Evolutionary conservation across 1,284 basidiomycete species (phyloP).

Genomic region (Naganishia cerealis): DNA sequence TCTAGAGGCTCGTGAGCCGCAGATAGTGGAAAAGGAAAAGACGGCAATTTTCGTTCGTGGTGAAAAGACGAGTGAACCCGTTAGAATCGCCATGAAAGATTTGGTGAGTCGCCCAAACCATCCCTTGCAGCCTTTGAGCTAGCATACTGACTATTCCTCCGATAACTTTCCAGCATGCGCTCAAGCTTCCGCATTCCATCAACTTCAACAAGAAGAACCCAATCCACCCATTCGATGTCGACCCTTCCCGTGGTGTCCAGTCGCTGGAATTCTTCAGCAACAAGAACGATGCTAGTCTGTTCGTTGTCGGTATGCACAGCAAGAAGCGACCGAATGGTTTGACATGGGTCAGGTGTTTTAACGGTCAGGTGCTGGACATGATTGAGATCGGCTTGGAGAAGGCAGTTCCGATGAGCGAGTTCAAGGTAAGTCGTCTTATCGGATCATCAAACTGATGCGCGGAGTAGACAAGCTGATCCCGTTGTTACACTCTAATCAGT

Average conservation of each 20-base stretch:
- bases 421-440: conserved; percentile 65
- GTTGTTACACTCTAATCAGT: conserved; percentile 56
- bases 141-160: not conserved
- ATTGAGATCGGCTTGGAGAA: conserved; percentile 85
- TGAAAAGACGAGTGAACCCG: conserved; percentile 76
- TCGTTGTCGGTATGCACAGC: conserved; percentile 84
- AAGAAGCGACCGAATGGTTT: conserved; percentile 93
- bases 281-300: conserved; percentile 94
- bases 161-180: conserved; percentile 66
- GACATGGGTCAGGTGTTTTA: conserved; percentile 83
- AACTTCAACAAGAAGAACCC: conserved; percentile 93
- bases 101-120: conserved; percentile 62
- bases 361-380: conserved; percentile 87
- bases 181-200: conserved; percentile 84
- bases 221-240: conserved; percentile 86
- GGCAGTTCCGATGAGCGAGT: conserved; percentile 73
- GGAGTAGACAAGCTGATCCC: not conserved
- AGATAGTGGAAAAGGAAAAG: conserved; percentile 81
- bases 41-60: conserved; percentile 87
- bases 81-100: conserved; percentile 82
- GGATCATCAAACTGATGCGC: not conserved
- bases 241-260: conserved; percentile 47
- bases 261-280: conserved; percentile 87
- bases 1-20: conserved; percentile 79
- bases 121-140: not conserved